Evolutionary conservation across 2,329 filamentous ascomycete species (phyloP).

Genomic region (Xylaria sp.): DNA sequence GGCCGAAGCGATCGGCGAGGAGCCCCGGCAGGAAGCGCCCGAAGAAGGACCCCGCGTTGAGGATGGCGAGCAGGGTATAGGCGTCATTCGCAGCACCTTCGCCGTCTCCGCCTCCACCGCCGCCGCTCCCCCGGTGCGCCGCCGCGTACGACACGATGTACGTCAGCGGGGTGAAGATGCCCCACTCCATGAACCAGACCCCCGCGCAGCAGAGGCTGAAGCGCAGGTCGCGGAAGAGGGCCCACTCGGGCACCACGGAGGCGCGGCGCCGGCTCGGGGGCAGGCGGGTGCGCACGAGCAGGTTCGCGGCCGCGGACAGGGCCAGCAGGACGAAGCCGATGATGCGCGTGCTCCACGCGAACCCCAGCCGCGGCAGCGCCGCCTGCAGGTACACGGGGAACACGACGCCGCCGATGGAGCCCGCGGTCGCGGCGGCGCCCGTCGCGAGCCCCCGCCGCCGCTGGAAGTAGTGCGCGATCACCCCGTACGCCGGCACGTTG

Average conservation of each 20-base stretch:
- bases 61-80: constrained; percentile 77
- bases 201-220: constrained; percentile 64
- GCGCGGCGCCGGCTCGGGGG: constrained; percentile 49
- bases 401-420: constrained; percentile 68
- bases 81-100: too few species aligned
- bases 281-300: constrained; percentile 57
- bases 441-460: constrained; percentile 74
- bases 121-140: too few species aligned
- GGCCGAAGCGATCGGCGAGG: constrained; percentile 73
- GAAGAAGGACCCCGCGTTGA: constrained; percentile 78
- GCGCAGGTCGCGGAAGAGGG: constrained; percentile 61
- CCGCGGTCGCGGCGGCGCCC: constrained; percentile 77
- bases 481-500: constrained; percentile 75
- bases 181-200: constrained; percentile 71
- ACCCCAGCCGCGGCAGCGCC: constrained; percentile 51
- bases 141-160: constrained; percentile 53
- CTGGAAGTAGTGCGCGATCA: constrained; percentile 79
- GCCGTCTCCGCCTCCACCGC: too few species aligned
- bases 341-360: constrained; percentile 53
- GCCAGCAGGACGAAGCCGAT: constrained; percentile 53
- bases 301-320: constrained; percentile 50
- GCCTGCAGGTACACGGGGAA: constrained; percentile 56
- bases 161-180: constrained; percentile 33
- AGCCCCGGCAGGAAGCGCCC: constrained; percentile 78
- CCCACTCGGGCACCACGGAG: constrained; percentile 59